Percentiles rank a stretch among this genome's conserved stretches.
phyloP scores from a whole-genome alignment of 495 filamentous ascomycete genomes.

The Penicillium angulare region DNA sequence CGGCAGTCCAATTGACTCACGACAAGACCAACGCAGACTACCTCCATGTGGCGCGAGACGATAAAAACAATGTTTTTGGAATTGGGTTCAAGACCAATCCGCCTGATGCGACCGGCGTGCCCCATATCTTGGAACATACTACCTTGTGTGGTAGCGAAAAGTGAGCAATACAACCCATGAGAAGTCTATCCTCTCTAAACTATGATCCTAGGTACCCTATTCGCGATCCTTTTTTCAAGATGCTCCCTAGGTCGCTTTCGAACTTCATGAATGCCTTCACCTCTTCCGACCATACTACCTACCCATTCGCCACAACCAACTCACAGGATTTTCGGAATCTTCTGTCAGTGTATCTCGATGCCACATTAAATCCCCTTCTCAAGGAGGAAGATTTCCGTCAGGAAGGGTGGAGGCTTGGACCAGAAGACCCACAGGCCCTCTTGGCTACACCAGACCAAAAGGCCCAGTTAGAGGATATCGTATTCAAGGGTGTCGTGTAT shows the following conservation, averaged over 20 bases:
- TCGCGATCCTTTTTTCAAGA: constrained; percentile 98
- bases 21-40: constrained; percentile 95
- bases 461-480: constrained; percentile 50
- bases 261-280: constrained; percentile 99
- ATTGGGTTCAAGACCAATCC: constrained; percentile 99
- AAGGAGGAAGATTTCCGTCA: constrained; percentile 91
- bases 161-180: constrained; percentile 54
- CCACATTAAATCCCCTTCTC: constrained; percentile 83
- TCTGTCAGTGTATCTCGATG: constrained; percentile 94
- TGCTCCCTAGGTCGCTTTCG: constrained; percentile 93
- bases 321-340: constrained; percentile 91
- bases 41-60: constrained; percentile 88
- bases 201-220: constrained; percentile 80
- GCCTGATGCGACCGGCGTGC: constrained; percentile 91
- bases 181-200: no score
- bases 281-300: constrained; percentile 92
- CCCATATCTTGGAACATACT: constrained; percentile 96
- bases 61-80: constrained; percentile 98
- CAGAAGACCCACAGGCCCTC: constrained; percentile 71
- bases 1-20: constrained; percentile 83
- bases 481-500: constrained; percentile 98
- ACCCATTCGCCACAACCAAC: constrained; percentile 98
- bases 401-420: constrained; percentile 94
- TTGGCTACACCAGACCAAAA: constrained; percentile 35
- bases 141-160: constrained; percentile 97